Base-by-base conservation (phyloP, 148 eudicot species). In the Bassia scoparia region DNA sequence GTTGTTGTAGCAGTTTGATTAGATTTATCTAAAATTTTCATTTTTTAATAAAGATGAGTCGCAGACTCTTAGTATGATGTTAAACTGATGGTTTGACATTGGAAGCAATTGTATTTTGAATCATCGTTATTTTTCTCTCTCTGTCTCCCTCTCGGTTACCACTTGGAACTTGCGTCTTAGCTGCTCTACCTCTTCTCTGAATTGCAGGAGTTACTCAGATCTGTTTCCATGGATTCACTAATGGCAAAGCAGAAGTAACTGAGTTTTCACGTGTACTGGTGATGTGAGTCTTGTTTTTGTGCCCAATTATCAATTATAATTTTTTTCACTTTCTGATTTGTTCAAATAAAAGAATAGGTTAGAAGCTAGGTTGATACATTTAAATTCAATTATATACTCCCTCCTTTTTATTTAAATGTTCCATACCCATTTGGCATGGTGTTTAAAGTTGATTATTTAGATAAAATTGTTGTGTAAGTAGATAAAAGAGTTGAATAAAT, bases 221-320 rank as follows among this genome's bases (percentile, higher is more conserved):
- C 90, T 69, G 72, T 89, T 61, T 76, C 94, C 52, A 66, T 90
- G 84, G 91, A 87, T 92, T 92, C 73, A 81, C 97, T 68, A 84
- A 83, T 73, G 99, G 97, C 53, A 89, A 68, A 81, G 99, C 97
- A 61, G 88, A 96, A 81, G 81, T 96, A 62, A 71, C 79, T 46
- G 92, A 96, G 81, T 94, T 96, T 48, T 87, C 97, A 27, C 89
- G 77, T 95, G 99, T 76, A 73, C 81, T 9, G 99, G 99, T 44
- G 99, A 96, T 84, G 99, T 96, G 68, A 92, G 99, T 92, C 65
- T 69, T 70, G 69, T 27, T 21, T 69, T 74, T 63, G 23, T 10
- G 14, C 5, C 12, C 16, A 41, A 38, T 5, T 35, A 5, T 55
- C 33, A 30, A 12, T 44, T 44, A 20, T 64, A 52, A 41, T 53